Conservation (phyloP, 306 rosid genomes). For the Gastrolobium bilobum region DNA sequence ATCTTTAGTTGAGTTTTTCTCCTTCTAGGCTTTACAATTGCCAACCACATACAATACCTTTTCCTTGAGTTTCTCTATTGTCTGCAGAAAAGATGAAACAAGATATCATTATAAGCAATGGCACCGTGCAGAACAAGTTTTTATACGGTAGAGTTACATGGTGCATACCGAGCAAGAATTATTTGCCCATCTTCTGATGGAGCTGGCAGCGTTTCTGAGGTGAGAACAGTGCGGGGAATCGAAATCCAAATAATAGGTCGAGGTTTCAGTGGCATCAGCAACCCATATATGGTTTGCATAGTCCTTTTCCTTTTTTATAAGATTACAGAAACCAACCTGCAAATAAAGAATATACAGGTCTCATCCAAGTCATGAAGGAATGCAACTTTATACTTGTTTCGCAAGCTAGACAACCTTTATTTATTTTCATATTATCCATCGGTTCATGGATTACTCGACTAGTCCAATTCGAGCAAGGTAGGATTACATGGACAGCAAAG, state of each 20-base stretch:
- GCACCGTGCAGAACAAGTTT: conserved; percentile 30
- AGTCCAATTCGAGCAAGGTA: no score
- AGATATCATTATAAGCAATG: conserved; percentile 20
- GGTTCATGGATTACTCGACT: no score
- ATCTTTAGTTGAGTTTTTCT: neutral
- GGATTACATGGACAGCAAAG: no score
- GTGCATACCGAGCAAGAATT: conserved; percentile 64
- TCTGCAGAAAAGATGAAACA: conserved; percentile 59
- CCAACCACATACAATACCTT: conserved; percentile 49
- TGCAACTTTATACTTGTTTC: conserved; percentile 5
- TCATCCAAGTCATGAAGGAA: conserved; percentile 12
- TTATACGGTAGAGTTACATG: conserved; percentile 37
- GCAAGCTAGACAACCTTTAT: neutral
- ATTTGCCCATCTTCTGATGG: conserved; percentile 73
- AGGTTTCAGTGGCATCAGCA: conserved; percentile 82
- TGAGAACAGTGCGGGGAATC: conserved; percentile 71
- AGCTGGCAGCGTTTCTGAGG: conserved; percentile 70
- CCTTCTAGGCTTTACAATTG: conserved; percentile 46
- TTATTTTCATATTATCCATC: no score
- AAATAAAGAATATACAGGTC: conserved; percentile 32
- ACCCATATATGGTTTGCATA: conserved; percentile 74
- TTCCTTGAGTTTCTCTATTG: conserved; percentile 54
- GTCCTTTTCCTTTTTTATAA: conserved; percentile 77
- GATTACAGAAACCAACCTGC: conserved; percentile 92
- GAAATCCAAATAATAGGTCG: conserved; percentile 71